Base-by-base conservation (phyloP, 2,329 filamentous ascomycete species). In the Gnomoniopsis sp. region DNA sequence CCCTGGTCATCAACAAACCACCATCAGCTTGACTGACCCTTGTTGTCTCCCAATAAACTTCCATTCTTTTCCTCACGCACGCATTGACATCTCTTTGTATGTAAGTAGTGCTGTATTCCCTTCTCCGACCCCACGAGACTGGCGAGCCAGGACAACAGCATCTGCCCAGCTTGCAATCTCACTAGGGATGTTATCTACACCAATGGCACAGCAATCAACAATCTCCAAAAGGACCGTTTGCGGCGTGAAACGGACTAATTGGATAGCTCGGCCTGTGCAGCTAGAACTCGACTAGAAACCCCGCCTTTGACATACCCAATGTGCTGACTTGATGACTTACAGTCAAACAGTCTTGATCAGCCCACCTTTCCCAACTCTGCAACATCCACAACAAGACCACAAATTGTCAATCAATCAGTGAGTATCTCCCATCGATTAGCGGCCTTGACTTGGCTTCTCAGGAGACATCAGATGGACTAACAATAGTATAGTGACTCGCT, bases 401-500 rank as follows among this genome's bases (percentile, higher is more conserved):
- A 46, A 12, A 33, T 33, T 1, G 43, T 22, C 22, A 22, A 36
- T 14, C 21, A 30, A 58, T 10, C 47, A 53, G 53, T 57, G 33
- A 61, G 61, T 56, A 50, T 36, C 23, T 36, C 43, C 38, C 14
- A n/a, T n/a, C n/a, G n/a, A n/a, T n/a, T 30, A n/a, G 6, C 22
- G 21, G 23, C n/a, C 38, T 33, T 46, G 48, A 36, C n/a, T 17
- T 30, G 8, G 15, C 4, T 36, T 30, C 6, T 23, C 23, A 17
- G 2, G 23, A 4, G 12, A 43, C 6, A 36, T 14, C 17, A 8
- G 15, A 34, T 46, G 8, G 38, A 41, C 55, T 58, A 21, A 58
- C 44, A 43, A 6, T 30, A 15, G 36, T 8, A 46, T 67, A 96
- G 93, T 99, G 93, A 97, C 95, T 80, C 93, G 95, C 74, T 96